phyloP scores from a whole-genome alignment of 768 basidiomycete species.

The Hericium alpestre region DNA sequence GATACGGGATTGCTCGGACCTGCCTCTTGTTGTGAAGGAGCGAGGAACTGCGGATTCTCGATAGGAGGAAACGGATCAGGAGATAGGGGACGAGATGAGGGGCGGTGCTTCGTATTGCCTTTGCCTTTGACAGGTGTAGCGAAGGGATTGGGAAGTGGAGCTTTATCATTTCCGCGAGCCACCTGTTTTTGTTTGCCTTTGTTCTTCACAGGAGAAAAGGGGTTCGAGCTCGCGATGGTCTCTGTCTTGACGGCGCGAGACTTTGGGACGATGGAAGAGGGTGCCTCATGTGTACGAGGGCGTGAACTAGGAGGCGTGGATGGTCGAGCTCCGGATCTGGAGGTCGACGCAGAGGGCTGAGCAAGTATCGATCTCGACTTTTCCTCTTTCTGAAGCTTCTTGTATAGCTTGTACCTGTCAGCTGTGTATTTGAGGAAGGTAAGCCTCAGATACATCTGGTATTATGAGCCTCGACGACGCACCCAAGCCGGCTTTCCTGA shows the following conservation, averaged over 20 bases:
- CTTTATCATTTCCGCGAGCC: conserved; percentile 9
- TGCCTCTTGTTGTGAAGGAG: conserved; percentile 8
- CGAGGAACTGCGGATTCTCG: conserved; percentile 11
- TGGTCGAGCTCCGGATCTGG: conserved; percentile 22
- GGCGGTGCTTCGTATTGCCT: conserved; percentile 14
- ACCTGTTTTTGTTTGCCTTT: conserved; percentile 36
- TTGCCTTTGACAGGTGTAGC: conserved; percentile 32
- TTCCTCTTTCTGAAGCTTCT: conserved; percentile 50
- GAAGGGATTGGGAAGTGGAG: conserved; percentile 31
- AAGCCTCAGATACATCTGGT: conserved; percentile 5
- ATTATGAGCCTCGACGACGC: conserved; percentile 16
- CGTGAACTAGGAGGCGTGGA: conserved; percentile 24
- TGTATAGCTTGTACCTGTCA: conserved; percentile 74
- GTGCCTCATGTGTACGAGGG: conserved; percentile 18
- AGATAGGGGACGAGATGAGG: conserved; percentile 20
- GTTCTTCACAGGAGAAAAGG: conserved; percentile 71
- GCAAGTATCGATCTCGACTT: conserved; percentile 22
- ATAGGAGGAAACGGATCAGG: conserved; percentile 33
- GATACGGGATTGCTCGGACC: conserved; percentile 33
- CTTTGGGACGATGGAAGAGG: conserved; percentile 33
- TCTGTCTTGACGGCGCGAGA: conserved; percentile 43
- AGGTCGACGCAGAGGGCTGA: conserved; percentile 18
- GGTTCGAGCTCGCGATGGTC: conserved; percentile 52
- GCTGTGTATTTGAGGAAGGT: conserved; percentile 32
- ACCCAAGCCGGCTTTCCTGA: conserved; percentile 59